Evolutionary conservation across 2,329 filamentous ascomycete species (phyloP).

Genomic region (Periconia digitata): DNA sequence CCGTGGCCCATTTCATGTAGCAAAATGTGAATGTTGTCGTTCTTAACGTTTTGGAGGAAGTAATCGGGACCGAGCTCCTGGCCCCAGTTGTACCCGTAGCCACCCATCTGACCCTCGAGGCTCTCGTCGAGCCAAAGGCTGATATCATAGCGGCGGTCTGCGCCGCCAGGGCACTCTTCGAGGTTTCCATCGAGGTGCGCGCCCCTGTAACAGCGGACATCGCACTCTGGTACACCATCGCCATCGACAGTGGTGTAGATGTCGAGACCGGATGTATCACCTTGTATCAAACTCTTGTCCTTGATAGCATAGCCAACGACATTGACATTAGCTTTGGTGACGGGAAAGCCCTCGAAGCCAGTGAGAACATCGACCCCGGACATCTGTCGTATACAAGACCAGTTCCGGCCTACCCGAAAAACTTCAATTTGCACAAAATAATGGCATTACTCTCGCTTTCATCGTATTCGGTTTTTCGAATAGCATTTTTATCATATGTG

Average conservation of each 20-base stretch:
- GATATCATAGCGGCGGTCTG: conserved; percentile 45
- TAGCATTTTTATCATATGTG: too few species aligned
- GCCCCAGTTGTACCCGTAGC: conserved; percentile 53
- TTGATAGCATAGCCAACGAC: conserved; percentile 51
- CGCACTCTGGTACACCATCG: conserved; percentile 48
- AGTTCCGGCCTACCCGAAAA: too few species aligned
- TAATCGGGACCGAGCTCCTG: conserved; percentile 50
- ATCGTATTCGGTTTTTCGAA: too few species aligned
- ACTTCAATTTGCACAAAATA: too few species aligned
- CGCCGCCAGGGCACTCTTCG: conserved; percentile 43
- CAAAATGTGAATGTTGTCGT: conserved; percentile 48
- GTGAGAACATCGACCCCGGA: conserved; percentile 49
- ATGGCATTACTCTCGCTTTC: too few species aligned
- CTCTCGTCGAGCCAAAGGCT: conserved; percentile 55
- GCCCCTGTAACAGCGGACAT: conserved; percentile 47
- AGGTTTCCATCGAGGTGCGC: conserved; percentile 51
- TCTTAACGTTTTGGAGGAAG: conserved; percentile 43
- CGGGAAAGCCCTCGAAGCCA: conserved; percentile 50
- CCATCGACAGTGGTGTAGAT: conserved; percentile 48
- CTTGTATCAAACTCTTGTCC: conserved; percentile 40
- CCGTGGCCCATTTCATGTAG: conserved; percentile 52
- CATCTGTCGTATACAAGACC: too few species aligned
- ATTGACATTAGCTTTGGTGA: conserved; percentile 41
- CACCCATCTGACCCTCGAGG: conserved; percentile 46
- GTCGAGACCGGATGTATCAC: conserved; percentile 40